Evolutionary conservation across 2,329 filamentous ascomycete species (phyloP).

Genomic region (Penicillium sp.): DNA sequence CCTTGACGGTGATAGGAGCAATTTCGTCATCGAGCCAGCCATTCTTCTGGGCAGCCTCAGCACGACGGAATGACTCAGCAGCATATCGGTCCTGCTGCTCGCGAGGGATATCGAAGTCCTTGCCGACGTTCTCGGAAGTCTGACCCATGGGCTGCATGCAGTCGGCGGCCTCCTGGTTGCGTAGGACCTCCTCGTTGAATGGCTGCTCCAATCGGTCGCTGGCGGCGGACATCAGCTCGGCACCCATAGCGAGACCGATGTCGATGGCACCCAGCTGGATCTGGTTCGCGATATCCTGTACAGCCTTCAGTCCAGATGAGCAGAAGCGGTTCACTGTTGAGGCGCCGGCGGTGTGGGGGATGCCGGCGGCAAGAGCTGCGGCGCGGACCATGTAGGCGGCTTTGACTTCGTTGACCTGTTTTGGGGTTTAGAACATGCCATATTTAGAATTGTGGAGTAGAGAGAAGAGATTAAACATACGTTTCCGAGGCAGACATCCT

Average conservation of each 20-base stretch:
- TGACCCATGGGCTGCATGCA: constrained; percentile 97
- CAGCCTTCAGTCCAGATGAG: constrained; percentile 91
- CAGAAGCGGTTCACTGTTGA: constrained; percentile 93
- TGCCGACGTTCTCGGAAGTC: constrained; percentile 93
- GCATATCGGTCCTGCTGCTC: constrained; percentile 82
- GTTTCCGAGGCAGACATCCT: constrained; percentile 92
- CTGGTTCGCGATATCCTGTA: constrained; percentile 89
- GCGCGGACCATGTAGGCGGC: constrained; percentile 90
- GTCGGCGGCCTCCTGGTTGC: constrained; percentile 75
- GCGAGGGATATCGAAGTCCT: constrained; percentile 81
- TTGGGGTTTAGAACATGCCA: neutral
- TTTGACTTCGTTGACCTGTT: constrained; percentile 73
- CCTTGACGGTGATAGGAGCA: constrained; percentile 74
- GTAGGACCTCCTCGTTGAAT: constrained; percentile 74
- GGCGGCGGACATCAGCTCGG: constrained; percentile 79
- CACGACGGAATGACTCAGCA: constrained; percentile 81
- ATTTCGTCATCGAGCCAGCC: constrained; percentile 96
- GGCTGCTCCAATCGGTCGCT: constrained; percentile 69
- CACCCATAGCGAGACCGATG: constrained; percentile 81
- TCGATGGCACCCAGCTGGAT: constrained; percentile 80
- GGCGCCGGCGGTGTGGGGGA: constrained; percentile 82
- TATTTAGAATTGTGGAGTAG: neutral
- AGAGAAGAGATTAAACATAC: constrained; percentile 50
- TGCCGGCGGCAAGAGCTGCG: constrained; percentile 84
- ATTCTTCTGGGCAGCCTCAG: constrained; percentile 85